Evolutionary conservation across 2,329 filamentous ascomycete species (phyloP), one percentile per base, ranked within the genome.

Genomic region (Huntiella omanensis): DNA sequence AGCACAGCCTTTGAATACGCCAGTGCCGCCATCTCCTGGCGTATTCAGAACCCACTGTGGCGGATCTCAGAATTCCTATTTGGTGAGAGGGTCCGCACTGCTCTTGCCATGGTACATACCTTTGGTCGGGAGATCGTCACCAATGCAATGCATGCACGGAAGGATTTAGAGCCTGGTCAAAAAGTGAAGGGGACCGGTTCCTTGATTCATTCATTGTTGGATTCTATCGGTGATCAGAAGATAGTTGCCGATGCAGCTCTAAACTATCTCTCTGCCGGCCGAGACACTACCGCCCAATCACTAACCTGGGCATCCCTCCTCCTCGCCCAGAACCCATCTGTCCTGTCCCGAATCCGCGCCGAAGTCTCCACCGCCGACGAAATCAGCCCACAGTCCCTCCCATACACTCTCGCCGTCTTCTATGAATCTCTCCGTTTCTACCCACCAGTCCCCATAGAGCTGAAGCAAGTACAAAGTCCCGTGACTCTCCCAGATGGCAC

Each of bases 31-130:
- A 77, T 72, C 0, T 71, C 73, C 2, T 65, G 73, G 43, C 67
- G 76, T 4, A 79, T 80, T 49, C 75, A 80, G 55, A 80, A 80
- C 51, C 76, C 76, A 0, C 59, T 80, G 0, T 80, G 74, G 71
- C 63, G 61, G 34, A 22, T 77, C 39, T 78, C 70, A 1, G 76
- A 80, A 53, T 49, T 67, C 0, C 55, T 77, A n/a, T 60, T 66
- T 3, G 66, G 71, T 2, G 51, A 54, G 11, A 59, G 56, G 19
- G 64, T 80, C 43, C 66, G 70, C 47, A 58, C 58, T 3, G 67
- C 71, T 1, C 57, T 79, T 3, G 52, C 55, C 13, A 59, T 62
- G 4, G 66, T 80, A 38, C 71, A 70, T 49, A 59, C 59, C 0
- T 77, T 75, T 53, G 75, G 76, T n/a, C 56, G 60, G 2, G 59